Conservation (phyloP, 192 early-diverging fungal genomes). For the Umbelopsis isabellina region DNA sequence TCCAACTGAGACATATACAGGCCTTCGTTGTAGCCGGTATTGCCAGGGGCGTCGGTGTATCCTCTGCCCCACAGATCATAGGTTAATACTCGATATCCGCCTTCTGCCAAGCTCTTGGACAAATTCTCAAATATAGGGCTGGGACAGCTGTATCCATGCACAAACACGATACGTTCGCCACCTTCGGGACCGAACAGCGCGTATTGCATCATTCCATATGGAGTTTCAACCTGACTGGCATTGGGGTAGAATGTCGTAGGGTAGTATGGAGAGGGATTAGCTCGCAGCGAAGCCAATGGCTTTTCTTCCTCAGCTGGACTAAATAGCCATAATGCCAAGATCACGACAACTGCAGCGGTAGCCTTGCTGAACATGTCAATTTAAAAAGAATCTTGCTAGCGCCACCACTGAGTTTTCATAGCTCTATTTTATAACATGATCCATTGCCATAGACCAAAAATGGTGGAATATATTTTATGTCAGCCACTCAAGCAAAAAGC, state of each 20-base stretch:
- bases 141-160: constrained; percentile 45
- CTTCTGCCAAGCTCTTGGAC: constrained; percentile 33
- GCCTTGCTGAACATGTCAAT: constrained; percentile 9
- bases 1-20: constrained; percentile 47
- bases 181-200: constrained; percentile 43
- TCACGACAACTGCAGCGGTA: not conserved
- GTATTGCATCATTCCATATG: constrained; percentile 49
- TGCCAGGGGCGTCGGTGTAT: constrained; percentile 46
- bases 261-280: constrained; percentile 34
- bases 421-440: too few relatives aligned
- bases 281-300: constrained; percentile 37
- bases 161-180: constrained; percentile 42
- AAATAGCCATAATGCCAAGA: not conserved
- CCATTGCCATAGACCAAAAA: too few relatives aligned
- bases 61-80: constrained; percentile 57
- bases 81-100: constrained; percentile 45
- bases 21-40: constrained; percentile 35
- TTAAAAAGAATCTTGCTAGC: too few relatives aligned
- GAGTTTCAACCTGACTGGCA: constrained; percentile 33
- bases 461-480: too few relatives aligned
- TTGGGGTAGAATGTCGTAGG: constrained; percentile 37
- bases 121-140: constrained; percentile 24
- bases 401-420: too few relatives aligned
- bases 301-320: not conserved
- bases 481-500: too few relatives aligned